phyloP scores from a whole-genome alignment of 2,329 filamentous ascomycete genomes.

The Cadophora malorum region DNA sequence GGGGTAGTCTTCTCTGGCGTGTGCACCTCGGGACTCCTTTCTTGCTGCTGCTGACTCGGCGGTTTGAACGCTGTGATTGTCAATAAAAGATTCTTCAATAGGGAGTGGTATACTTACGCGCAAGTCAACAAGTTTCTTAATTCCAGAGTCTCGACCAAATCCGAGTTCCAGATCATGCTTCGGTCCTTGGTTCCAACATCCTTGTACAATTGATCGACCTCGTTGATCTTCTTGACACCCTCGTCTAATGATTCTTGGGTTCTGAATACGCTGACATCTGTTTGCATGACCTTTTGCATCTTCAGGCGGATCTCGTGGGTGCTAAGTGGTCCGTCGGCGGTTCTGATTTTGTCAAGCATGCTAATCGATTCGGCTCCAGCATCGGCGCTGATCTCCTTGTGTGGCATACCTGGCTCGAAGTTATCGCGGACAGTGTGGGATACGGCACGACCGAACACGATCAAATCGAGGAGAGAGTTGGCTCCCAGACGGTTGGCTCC shows the following conservation, averaged over 20 bases:
- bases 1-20: slow-evolving; percentile 95
- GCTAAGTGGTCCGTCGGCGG: slow-evolving; percentile 80
- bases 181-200: slow-evolving; percentile 96
- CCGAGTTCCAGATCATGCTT: slow-evolving; percentile 99
- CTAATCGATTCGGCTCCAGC: slow-evolving; percentile 87
- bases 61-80: slow-evolving; percentile 74
- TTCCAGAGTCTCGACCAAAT: slow-evolving; percentile 95
- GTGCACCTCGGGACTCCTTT: slow-evolving; percentile 96
- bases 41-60: slow-evolving; percentile 88
- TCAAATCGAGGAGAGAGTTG: slow-evolving; percentile 96
- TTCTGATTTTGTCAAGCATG: slow-evolving; percentile 85
- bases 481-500: slow-evolving; percentile 97
- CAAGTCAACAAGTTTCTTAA: slow-evolving; percentile 94
- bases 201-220: slow-evolving; percentile 80
- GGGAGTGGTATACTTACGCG: slow-evolving; percentile 44
- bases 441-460: slow-evolving; percentile 90
- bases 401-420: slow-evolving; percentile 81
- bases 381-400: slow-evolving; percentile 81
- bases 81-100: slow-evolving; percentile 20
- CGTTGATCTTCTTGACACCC: slow-evolving; percentile 85
- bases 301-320: slow-evolving; percentile 86
- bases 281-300: slow-evolving; percentile 99
- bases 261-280: slow-evolving; percentile 95
- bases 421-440: slow-evolving; percentile 98
- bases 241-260: slow-evolving; percentile 87